Evolutionary conservation across 1,284 basidiomycete species (phyloP).

Genomic region (Vanrija sp.): DNA sequence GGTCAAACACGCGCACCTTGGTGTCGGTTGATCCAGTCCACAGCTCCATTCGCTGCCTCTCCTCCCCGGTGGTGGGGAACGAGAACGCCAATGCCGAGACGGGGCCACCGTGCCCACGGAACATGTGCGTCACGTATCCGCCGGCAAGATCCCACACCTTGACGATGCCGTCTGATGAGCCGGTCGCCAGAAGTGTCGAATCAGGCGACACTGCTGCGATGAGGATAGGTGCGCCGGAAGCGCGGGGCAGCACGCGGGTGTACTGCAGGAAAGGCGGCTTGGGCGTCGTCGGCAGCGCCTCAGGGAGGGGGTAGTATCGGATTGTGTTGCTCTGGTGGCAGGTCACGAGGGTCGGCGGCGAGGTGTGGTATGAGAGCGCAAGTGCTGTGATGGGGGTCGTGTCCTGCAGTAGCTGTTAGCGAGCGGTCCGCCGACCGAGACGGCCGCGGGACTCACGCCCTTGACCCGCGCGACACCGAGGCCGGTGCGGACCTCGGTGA

Average conservation of each 20-base stretch:
- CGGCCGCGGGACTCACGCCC: slow-evolving; percentile 59
- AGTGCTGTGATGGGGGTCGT: slow-evolving; percentile 55
- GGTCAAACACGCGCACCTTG: slow-evolving; percentile 82
- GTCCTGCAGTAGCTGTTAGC: slow-evolving; percentile 52
- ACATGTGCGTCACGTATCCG: slow-evolving; percentile 89
- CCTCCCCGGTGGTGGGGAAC: slow-evolving; percentile 55
- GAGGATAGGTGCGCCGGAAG: slow-evolving; percentile 90
- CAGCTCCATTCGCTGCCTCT: slow-evolving; percentile 62
- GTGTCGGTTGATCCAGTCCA: slow-evolving; percentile 87
- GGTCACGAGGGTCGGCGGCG: slow-evolving; percentile 52
- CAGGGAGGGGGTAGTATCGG: slow-evolving; percentile 52
- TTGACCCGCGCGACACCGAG: slow-evolving; percentile 71
- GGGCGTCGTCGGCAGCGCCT: slow-evolving; percentile 17
- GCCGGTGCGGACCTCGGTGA: slow-evolving; percentile 75
- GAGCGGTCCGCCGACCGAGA: not conserved
- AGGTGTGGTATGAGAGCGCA: slow-evolving; percentile 44
- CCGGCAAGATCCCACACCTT: slow-evolving; percentile 92
- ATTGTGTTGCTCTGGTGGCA: slow-evolving; percentile 53
- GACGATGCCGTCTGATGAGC: slow-evolving; percentile 90
- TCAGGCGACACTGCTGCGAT: slow-evolving; percentile 78
- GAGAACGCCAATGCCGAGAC: slow-evolving; percentile 84
- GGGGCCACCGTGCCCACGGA: slow-evolving; percentile 94
- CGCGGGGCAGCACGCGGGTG: slow-evolving; percentile 68
- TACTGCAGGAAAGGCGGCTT: slow-evolving; percentile 51
- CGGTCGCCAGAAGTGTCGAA: slow-evolving; percentile 89